These are phyloP conservation scores for Starmerella gropengiesseri DNA, from an alignment of 805 yeast genomes.

Conservation along the genomic window DNA sequence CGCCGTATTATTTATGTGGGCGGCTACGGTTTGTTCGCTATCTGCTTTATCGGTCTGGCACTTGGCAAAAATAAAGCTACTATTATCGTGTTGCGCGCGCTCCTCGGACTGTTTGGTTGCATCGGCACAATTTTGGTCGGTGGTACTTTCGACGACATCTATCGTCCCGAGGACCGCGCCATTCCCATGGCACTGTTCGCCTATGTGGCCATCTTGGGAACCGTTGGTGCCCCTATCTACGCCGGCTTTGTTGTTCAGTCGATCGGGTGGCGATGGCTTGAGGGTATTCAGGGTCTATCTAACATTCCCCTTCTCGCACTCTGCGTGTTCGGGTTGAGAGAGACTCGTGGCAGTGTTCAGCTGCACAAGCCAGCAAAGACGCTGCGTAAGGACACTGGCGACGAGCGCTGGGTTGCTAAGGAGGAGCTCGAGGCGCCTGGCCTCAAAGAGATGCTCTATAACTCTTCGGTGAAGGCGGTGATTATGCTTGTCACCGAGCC, in stretches of 20 bases:
- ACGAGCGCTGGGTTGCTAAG: conserved; percentile 35
- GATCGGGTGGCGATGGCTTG: conserved; percentile 62
- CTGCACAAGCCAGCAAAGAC: conserved; percentile 42
- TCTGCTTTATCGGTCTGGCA: conserved; percentile 34
- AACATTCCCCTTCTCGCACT: conserved; percentile 44
- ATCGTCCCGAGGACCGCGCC: conserved; percentile 49
- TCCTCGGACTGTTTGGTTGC: conserved; percentile 64
- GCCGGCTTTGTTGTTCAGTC: conserved; percentile 52
- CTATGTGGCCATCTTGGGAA: conserved; percentile 49
- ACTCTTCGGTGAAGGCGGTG: conserved; percentile 65
- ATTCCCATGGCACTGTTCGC: conserved; percentile 59
- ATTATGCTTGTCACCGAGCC: conserved; percentile 44
- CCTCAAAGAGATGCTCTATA: conserved; percentile 51
- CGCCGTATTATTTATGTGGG: conserved; percentile 42
- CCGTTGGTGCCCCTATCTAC: conserved; percentile 55
- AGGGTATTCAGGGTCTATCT: conserved; percentile 51
- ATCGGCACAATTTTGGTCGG: conserved; percentile 69
- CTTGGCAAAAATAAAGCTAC: conserved; percentile 52
- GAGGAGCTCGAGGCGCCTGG: conserved; percentile 71
- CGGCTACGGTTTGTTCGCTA: conserved; percentile 40
- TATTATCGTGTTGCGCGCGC: conserved; percentile 51
- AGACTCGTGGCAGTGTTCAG: conserved; percentile 51
- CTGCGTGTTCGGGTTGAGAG: conserved; percentile 43
- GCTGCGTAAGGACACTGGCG: conserved; percentile 44
- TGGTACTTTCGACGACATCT: conserved; percentile 65